A percentile compares a stretch with the other conserved stretches of the same genome.
Conservation (phyloP, 2,329 filamentous ascomycete genomes). For the Immersiporthe knoxdaviesiana region DNA sequence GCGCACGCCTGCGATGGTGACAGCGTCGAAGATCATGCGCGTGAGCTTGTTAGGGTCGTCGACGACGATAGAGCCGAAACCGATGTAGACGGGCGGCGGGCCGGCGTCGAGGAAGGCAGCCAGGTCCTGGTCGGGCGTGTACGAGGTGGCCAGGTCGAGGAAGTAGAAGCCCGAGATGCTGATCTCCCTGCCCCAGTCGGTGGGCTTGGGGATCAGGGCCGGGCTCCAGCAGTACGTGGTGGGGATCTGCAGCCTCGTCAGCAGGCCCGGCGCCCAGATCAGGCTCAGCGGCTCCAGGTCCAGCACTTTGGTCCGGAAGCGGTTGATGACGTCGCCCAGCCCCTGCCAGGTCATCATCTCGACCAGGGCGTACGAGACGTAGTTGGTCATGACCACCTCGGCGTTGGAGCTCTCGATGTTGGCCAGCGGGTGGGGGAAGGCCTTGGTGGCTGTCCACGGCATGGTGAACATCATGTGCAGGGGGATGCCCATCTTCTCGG, state of each 20-base stretch:
- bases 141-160: conserved; percentile 68
- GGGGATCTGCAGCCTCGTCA: conserved; percentile 75
- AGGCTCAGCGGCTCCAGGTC: conserved; percentile 77
- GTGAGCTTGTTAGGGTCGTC: conserved; percentile 76
- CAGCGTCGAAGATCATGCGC: conserved; percentile 70
- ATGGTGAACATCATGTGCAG: conserved; percentile 93
- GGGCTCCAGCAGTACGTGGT: conserved; percentile 94
- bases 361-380: conserved; percentile 80
- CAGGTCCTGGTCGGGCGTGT: conserved; percentile 67
- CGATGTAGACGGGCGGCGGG: conserved; percentile 77
- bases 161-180: conserved; percentile 79
- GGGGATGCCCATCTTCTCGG: conserved; percentile 75
- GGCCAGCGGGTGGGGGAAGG: conserved; percentile 84
- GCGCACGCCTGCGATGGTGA: conserved; percentile 68
- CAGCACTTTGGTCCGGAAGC: conserved; percentile 75
- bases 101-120: conserved; percentile 68
- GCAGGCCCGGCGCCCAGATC: conserved; percentile 80
- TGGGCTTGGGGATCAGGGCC: conserved; percentile 60
- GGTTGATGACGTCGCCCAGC: conserved; percentile 87
- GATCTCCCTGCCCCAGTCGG: conserved; percentile 74
- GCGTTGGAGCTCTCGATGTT: conserved; percentile 79
- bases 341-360: conserved; percentile 96
- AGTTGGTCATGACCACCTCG: conserved; percentile 78
- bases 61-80: conserved; percentile 82
- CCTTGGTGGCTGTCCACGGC: conserved; percentile 86